A percentile compares a stretch with the other conserved stretches of the same genome.
These are phyloP conservation scores for Penicillium crystallinum DNA, from an alignment of 495 filamentous ascomycete species.

Conservation along the genomic window DNA sequence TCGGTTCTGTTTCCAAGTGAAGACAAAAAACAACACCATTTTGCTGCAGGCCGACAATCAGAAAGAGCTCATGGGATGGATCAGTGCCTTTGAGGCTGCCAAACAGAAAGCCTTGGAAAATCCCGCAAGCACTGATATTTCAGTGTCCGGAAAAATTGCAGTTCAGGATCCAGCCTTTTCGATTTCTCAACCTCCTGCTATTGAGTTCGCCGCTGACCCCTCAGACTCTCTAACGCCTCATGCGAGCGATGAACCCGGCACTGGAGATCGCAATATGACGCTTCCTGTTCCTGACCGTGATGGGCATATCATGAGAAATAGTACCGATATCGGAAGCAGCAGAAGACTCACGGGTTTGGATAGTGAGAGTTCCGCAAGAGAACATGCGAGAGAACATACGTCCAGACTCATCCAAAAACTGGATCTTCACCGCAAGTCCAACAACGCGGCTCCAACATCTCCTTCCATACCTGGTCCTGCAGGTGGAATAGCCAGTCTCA, in stretches of 20 bases:
- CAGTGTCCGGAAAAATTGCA: constrained; percentile 50
- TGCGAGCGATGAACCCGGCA: constrained; percentile 48
- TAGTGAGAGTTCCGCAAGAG: constrained; percentile 54
- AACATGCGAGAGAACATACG: constrained; percentile 66
- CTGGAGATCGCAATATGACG: constrained; percentile 55
- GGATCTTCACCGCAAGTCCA: constrained; percentile 79
- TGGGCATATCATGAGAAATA: constrained; percentile 51
- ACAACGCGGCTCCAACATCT: constrained; percentile 40
- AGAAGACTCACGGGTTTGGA: constrained; percentile 47
- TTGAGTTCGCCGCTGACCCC: constrained; percentile 78
- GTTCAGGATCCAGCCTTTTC: constrained; percentile 80
- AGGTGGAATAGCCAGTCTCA: constrained; percentile 81
- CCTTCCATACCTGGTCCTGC: constrained; percentile 36
- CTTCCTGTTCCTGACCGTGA: constrained; percentile 66
- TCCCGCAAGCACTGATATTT: constrained; percentile 56
- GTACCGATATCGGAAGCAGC: constrained; percentile 60
- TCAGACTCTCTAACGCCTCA: constrained; percentile 62
- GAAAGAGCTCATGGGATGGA: constrained; percentile 82
- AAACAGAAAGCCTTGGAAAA: constrained; percentile 89
- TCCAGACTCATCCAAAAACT: constrained; percentile 87
- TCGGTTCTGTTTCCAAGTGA: constrained; percentile 96
- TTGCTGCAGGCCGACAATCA: constrained; percentile 92
- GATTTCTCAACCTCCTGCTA: constrained; percentile 80
- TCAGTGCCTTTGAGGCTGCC: constrained; percentile 83
- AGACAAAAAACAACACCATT: constrained; percentile 90